Conservation (phyloP, 1,284 basidiomycete genomes). For the Fomitopsis betulina region DNA sequence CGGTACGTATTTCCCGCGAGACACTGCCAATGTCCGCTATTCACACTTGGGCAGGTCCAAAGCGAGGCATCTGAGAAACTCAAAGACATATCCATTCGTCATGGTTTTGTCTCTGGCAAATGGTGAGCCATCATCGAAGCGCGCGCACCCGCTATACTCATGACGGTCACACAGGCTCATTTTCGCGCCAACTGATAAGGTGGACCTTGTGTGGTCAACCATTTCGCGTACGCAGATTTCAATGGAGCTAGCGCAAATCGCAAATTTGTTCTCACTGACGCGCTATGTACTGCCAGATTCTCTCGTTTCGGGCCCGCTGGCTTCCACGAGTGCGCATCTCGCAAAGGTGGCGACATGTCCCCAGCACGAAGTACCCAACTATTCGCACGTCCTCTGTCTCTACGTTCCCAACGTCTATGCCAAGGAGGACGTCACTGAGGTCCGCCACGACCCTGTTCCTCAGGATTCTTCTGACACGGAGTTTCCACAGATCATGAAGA, state of each 20-base stretch:
- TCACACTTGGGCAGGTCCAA: conserved; percentile 41
- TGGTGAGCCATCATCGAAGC: conserved; percentile 39
- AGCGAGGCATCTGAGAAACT: conserved; percentile 50
- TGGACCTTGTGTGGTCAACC: conserved; percentile 56
- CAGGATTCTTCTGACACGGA: not conserved
- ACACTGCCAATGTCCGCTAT: not conserved
- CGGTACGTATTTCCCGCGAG: conserved; percentile 32
- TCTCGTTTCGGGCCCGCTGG: conserved; percentile 54
- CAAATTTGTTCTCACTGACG: not conserved
- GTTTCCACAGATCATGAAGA: conserved; percentile 53
- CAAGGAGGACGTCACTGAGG: conserved; percentile 50
- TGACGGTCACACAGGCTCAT: conserved; percentile 43
- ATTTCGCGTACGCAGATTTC: conserved; percentile 42
- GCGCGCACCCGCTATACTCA: not conserved
- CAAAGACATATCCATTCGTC: conserved; percentile 49
- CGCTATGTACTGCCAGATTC: conserved; percentile 39
- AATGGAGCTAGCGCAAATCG: not conserved
- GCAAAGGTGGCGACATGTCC: conserved; percentile 66
- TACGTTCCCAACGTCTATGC: conserved; percentile 70
- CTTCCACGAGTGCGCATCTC: conserved; percentile 45
- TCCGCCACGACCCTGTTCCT: conserved; percentile 19
- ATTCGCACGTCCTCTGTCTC: conserved; percentile 65
- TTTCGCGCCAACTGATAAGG: conserved; percentile 54
- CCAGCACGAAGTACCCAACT: conserved; percentile 38
- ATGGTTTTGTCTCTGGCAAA: conserved; percentile 57